Evolutionary conservation across 495 filamentous ascomycete genomes (phyloP).

Genomic region (Talaromyces nanjingensis): DNA sequence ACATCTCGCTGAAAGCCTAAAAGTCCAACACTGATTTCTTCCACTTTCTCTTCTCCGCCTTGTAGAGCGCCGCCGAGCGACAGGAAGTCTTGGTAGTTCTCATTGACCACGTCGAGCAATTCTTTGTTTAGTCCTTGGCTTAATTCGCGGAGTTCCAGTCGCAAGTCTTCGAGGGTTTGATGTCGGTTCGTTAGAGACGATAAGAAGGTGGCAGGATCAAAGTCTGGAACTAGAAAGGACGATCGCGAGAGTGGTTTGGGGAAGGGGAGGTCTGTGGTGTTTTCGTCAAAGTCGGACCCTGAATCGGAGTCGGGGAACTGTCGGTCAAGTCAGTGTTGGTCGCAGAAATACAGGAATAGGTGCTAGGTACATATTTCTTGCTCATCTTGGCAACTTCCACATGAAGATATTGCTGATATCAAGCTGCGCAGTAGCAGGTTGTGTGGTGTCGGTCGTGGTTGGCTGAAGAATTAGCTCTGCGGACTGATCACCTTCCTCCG

Average conservation of each 20-base stretch:
- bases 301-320: constrained; percentile 47
- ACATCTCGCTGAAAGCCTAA: constrained; percentile 79
- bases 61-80: constrained; percentile 71
- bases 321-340: constrained; percentile 57
- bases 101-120: constrained; percentile 86
- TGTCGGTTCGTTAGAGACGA: constrained; percentile 77
- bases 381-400: constrained; percentile 23
- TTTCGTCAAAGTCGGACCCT: constrained; percentile 50
- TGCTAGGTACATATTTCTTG: constrained; percentile 31
- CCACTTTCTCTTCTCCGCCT: constrained; percentile 85
- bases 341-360: not conserved
- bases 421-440: not conserved
- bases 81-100: constrained; percentile 87
- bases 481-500: not conserved
- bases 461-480: not conserved
- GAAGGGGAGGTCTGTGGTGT: constrained; percentile 69
- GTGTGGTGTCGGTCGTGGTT: not conserved
- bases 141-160: constrained; percentile 72
- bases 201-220: constrained; percentile 77
- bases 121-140: constrained; percentile 71
- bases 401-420: not conserved
- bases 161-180: constrained; percentile 92
- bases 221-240: constrained; percentile 71
- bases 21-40: constrained; percentile 83
- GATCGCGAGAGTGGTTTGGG: constrained; percentile 70